phyloP scores from a whole-genome alignment of 177 flowering plant species.

The Vitis hybrid region DNA sequence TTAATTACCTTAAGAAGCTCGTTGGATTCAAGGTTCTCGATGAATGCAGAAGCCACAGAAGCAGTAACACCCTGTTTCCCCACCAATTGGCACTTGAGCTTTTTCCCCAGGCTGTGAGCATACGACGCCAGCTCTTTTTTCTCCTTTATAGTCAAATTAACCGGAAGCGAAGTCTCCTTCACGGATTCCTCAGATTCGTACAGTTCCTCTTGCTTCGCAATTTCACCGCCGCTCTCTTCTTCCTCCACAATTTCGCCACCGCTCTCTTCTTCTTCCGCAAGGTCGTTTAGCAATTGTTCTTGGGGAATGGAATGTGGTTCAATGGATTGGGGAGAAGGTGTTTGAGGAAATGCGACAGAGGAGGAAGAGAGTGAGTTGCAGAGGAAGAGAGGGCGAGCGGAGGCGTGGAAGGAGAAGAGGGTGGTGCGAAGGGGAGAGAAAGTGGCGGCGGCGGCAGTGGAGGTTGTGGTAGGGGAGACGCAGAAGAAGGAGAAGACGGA shows the following conservation, averaged over 20 bases:
- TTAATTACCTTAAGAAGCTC: constrained; percentile 85
- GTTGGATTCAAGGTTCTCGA: constrained; percentile 77
- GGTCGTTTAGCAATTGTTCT: background rate
- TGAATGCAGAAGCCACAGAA: constrained; percentile 60
- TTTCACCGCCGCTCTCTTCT: background rate
- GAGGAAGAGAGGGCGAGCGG: constrained; percentile 6
- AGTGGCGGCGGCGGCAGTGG: constrained; percentile 6
- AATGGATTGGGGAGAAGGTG: background rate
- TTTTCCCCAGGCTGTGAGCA: constrained; percentile 83
- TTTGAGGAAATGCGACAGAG: constrained; percentile 3
- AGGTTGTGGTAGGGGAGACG: background rate
- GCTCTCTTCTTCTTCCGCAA: constrained; percentile 2
- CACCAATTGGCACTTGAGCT: constrained; percentile 82
- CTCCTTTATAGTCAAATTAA: constrained; percentile 69
- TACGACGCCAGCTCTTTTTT: constrained; percentile 86
- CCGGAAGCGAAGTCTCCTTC: constrained; percentile 2
- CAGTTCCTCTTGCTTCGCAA: constrained; percentile 1
- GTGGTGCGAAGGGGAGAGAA: constrained; percentile 3
- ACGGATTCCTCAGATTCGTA: constrained; percentile 11
- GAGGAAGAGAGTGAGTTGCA: constrained; percentile 16
- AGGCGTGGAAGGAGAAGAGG: background rate
- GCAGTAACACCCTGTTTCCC: constrained; percentile 90
- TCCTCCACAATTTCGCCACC: constrained; percentile 1
- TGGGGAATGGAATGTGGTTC: background rate
- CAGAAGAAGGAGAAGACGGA: background rate